These are phyloP conservation scores for Suillus brevipes DNA, from an alignment of 768 basidiomycete genomes.

Conservation along the genomic window DNA sequence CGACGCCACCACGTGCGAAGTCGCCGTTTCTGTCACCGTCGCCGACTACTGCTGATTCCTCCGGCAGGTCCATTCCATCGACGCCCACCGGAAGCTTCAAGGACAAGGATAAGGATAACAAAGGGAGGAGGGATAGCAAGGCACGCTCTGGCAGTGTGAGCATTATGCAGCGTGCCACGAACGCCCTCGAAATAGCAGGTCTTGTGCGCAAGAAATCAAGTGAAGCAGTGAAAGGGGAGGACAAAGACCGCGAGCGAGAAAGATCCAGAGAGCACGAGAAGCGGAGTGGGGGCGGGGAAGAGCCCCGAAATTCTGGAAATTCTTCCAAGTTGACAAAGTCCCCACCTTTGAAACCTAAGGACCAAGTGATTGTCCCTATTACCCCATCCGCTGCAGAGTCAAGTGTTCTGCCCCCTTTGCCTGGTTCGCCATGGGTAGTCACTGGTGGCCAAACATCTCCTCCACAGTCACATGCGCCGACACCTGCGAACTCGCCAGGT, in stretches of 20 bases:
- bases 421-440: conserved; percentile 76
- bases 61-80: conserved; percentile 60
- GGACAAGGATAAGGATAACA: conserved; percentile 53
- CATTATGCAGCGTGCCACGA: conserved; percentile 95
- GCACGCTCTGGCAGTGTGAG: conserved; percentile 85
- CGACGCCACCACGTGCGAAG: conserved; percentile 50
- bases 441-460: conserved; percentile 46
- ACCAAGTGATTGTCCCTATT: conserved; percentile 44
- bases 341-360: conserved; percentile 58
- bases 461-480: conserved; percentile 37
- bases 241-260: conserved; percentile 42
- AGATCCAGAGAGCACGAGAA: conserved; percentile 45
- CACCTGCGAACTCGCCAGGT: conserved; percentile 55
- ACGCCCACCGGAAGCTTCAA: conserved; percentile 66
- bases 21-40: conserved; percentile 63
- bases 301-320: conserved; percentile 60
- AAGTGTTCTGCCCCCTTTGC: conserved; percentile 31
- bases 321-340: conserved; percentile 66
- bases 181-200: conserved; percentile 83
- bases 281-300: conserved; percentile 46
- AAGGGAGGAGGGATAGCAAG: conserved; percentile 58
- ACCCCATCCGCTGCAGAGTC: conserved; percentile 47
- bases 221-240: conserved; percentile 70
- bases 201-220: conserved; percentile 80
- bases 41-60: conserved; percentile 49